These are phyloP conservation scores for Leptodontidium sp. DNA, from an alignment of 2,329 filamentous ascomycete species.

Conservation along the genomic window DNA sequence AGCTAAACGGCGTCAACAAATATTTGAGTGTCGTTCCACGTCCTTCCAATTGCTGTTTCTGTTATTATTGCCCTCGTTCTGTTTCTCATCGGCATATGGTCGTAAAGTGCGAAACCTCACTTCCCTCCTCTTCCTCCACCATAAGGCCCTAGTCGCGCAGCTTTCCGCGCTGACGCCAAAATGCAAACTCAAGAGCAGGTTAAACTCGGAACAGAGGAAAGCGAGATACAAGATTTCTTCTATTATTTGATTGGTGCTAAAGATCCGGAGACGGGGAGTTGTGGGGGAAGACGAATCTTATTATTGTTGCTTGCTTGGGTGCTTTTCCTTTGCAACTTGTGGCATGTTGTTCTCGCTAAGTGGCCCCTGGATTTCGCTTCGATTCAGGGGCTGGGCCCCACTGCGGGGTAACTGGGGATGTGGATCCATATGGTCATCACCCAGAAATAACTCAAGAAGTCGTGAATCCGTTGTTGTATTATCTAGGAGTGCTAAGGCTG, in stretches of 20 bases:
- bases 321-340: neutral
- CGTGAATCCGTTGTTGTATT: too few relatives aligned
- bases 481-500: too few relatives aligned
- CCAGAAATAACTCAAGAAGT: too few relatives aligned
- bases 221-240: slow-evolving; percentile 57
- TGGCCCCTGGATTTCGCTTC: too few relatives aligned
- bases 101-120: neutral
- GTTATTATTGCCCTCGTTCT: too few relatives aligned
- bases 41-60: too few relatives aligned
- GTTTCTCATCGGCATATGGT: too few relatives aligned
- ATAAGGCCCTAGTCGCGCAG: neutral
- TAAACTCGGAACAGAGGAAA: neutral
- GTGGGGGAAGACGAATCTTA: slow-evolving; percentile 30
- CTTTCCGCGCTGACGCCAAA: neutral
- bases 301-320: slow-evolving; percentile 40
- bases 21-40: too few relatives aligned
- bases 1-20: too few relatives aligned
- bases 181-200: neutral
- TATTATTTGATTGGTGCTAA: slow-evolving; percentile 75
- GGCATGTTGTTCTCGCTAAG: neutral
- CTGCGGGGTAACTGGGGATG: too few relatives aligned
- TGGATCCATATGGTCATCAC: too few relatives aligned
- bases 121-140: neutral
- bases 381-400: too few relatives aligned
- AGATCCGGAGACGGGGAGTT: slow-evolving; percentile 70